Percentiles rank a stretch among this genome's conserved stretches.
Conservation (phyloP, 495 filamentous ascomycete genomes). For the Neurospora sp. region DNA sequence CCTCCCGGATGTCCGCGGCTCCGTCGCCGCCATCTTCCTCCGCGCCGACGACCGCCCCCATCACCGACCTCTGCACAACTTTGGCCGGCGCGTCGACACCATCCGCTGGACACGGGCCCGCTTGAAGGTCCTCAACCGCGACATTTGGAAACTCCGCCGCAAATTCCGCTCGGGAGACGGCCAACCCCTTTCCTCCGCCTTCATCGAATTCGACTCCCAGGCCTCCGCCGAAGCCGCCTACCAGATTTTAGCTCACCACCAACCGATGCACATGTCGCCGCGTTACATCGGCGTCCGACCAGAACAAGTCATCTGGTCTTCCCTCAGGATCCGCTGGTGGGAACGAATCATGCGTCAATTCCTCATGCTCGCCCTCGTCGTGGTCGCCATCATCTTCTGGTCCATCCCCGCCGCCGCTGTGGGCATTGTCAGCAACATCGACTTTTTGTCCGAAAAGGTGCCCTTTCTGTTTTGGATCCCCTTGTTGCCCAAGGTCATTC, state of each 20-base stretch:
- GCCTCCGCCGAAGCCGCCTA: conserved; percentile 72
- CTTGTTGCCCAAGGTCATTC: conserved; percentile 51
- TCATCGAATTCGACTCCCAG: conserved; percentile 74
- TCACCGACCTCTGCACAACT: conserved; percentile 37
- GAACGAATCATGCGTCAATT: conserved; percentile 61
- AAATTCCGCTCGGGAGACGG: conserved; percentile 36
- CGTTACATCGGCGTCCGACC: conserved; percentile 73
- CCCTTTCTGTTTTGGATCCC: conserved; percentile 60
- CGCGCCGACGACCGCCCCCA: conserved; percentile 48
- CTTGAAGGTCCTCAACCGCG: conserved; percentile 61
- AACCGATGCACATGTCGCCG: conserved; percentile 72
- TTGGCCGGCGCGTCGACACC: conserved; percentile 60
- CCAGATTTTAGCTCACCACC: conserved; percentile 70
- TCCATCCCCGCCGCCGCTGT: conserved; percentile 76
- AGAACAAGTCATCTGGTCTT: conserved; percentile 73
- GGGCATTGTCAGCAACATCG: conserved; percentile 69
- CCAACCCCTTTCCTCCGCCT: conserved; percentile 51
- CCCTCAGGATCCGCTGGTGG: conserved; percentile 73
- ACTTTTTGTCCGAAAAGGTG: conserved; percentile 48
- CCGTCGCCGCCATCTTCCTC: conserved; percentile 68
- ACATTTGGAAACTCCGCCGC: conserved; percentile 52
- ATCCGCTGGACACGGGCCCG: conserved; percentile 75
- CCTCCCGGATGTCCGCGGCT: conserved; percentile 43
- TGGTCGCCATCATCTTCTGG: conserved; percentile 76
- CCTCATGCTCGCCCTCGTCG: conserved; percentile 52